Conservation (phyloP, 2,329 filamentous ascomycete species). For the Fusarium agapanthi region DNA sequence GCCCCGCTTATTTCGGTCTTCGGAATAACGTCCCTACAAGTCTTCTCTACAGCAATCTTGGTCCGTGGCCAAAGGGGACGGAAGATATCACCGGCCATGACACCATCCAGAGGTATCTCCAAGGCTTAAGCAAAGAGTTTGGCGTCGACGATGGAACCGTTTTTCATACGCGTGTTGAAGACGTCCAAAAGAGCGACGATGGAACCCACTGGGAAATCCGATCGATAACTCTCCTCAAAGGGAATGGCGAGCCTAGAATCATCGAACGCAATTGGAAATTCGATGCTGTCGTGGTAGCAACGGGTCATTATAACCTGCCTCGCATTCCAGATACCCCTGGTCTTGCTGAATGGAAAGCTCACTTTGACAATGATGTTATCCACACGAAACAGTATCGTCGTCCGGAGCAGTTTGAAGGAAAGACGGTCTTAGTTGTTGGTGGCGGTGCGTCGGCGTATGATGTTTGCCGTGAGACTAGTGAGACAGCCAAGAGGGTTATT, state of each 20-base stretch:
- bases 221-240: slow-evolving; percentile 54
- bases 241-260: slow-evolving; percentile 34
- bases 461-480: slow-evolving; percentile 52
- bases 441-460: slow-evolving; percentile 57
- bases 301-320: slow-evolving; percentile 72
- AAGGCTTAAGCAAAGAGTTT: slow-evolving; percentile 61
- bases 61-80: slow-evolving; percentile 66
- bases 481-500: slow-evolving; percentile 50
- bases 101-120: slow-evolving; percentile 67
- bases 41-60: slow-evolving; percentile 54
- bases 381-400: slow-evolving; percentile 79
- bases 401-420: slow-evolving; percentile 64
- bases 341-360: slow-evolving; percentile 63
- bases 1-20: slow-evolving; percentile 65
- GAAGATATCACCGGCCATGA: slow-evolving; percentile 66
- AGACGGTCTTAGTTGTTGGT: slow-evolving; percentile 62
- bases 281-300: slow-evolving; percentile 72
- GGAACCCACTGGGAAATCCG: slow-evolving; percentile 59
- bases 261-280: slow-evolving; percentile 54
- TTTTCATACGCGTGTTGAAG: slow-evolving; percentile 69
- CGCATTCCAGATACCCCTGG: slow-evolving; percentile 69
- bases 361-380: slow-evolving; percentile 61
- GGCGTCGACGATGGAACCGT: slow-evolving; percentile 59
- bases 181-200: slow-evolving; percentile 54
- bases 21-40: slow-evolving; percentile 80